Evolutionary conservation across 257 asterid genomes (phyloP).

Genomic region (Penstemon eatonii): DNA sequence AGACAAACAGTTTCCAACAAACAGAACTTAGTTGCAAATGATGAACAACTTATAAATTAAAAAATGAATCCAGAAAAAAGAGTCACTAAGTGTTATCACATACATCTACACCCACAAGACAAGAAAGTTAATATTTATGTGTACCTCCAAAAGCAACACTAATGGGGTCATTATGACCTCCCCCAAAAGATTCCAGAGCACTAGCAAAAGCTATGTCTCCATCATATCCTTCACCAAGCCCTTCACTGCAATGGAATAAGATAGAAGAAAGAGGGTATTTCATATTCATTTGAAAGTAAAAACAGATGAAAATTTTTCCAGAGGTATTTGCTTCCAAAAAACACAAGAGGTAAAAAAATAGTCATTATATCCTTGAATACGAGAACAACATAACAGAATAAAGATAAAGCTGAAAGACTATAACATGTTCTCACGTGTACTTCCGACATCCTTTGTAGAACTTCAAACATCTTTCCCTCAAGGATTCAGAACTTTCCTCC

Average conservation of each 20-base stretch:
- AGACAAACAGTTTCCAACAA: too few species aligned
- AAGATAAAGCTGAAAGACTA: constrained; percentile 18
- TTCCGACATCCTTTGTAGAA: constrained; percentile 97
- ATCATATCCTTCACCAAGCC: constrained; percentile 99
- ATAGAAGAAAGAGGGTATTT: background rate
- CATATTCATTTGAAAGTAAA: too few species aligned
- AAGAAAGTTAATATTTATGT: constrained; percentile 16
- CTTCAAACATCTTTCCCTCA: constrained; percentile 92
- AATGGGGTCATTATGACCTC: constrained; percentile 98
- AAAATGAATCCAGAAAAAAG: too few species aligned
- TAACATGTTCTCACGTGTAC: constrained; percentile 75
- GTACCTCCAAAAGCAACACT: constrained; percentile 99
- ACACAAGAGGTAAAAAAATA: too few species aligned
- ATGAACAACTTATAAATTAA: too few species aligned
- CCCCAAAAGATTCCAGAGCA: constrained; percentile 92
- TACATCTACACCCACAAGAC: background rate
- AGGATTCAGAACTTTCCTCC: constrained; percentile 90
- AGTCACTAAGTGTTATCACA: background rate
- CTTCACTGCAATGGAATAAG: constrained; percentile 69
- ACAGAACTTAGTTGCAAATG: too few species aligned
- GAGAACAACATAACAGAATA: background rate
- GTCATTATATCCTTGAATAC: too few species aligned
- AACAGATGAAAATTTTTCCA: too few species aligned
- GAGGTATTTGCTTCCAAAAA: too few species aligned
- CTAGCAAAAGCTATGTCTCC: constrained; percentile 98